These are phyloP conservation scores for Quercus gilva DNA, from an alignment of 306 rosid genomes.

Conservation along the genomic window DNA sequence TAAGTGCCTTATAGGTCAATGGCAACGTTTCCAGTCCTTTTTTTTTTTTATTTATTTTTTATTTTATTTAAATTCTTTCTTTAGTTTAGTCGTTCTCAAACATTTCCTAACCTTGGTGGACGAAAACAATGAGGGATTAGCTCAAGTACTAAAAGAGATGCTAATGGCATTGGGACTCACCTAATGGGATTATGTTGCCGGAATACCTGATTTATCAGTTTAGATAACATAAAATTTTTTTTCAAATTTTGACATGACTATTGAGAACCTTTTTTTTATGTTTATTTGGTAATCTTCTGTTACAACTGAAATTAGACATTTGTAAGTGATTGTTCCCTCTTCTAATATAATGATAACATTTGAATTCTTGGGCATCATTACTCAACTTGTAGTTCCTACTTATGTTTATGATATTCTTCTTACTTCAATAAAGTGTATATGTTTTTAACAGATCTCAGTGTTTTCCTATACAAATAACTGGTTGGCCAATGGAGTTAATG, in stretches of 20 bases:
- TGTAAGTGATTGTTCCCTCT: neutral
- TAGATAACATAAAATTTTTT: too few relatives aligned
- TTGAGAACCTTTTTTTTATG: neutral
- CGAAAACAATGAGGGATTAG: too few relatives aligned
- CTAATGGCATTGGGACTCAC: too few relatives aligned
- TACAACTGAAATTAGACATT: neutral
- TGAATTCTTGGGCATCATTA: neutral
- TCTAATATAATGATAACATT: neutral
- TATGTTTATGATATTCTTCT: slow-evolving; percentile 1
- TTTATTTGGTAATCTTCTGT: neutral
- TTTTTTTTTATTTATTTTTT: too few relatives aligned
- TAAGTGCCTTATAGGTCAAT: slow-evolving; percentile 34
- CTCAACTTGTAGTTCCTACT: neutral
- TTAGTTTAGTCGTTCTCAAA: neutral
- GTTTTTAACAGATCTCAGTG: slow-evolving; percentile 67
- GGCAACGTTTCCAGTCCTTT: neutral
- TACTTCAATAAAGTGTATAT: neutral
- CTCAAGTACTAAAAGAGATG: too few relatives aligned
- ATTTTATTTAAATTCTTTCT: too few relatives aligned
- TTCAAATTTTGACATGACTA: neutral
- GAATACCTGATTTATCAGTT: too few relatives aligned
- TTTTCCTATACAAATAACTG: slow-evolving; percentile 81
- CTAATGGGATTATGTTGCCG: too few relatives aligned
- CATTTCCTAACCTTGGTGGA: neutral
- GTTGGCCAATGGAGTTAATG: slow-evolving; percentile 91